Conservation (phyloP, 768 basidiomycete species). For the Termitomyces sp. region DNA sequence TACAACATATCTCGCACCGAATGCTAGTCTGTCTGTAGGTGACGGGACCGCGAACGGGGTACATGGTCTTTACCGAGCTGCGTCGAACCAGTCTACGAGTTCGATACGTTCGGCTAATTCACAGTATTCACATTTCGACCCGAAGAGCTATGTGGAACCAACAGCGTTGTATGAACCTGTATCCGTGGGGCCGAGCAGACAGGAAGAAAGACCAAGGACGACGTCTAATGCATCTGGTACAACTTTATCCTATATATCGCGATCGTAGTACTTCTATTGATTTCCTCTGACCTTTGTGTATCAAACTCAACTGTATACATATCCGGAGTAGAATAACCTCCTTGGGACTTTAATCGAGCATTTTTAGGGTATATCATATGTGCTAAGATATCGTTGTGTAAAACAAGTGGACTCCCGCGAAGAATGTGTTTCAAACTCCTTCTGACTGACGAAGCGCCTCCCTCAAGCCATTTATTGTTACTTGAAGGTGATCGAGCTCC, state of each 20-base stretch:
- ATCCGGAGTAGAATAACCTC: background rate
- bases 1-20: constrained; percentile 1
- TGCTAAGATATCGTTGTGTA: background rate
- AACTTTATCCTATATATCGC: constrained; percentile 6
- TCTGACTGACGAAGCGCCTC: background rate
- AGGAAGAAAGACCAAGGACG: background rate
- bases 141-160: constrained; percentile 12
- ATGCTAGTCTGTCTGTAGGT: background rate
- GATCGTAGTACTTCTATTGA: background rate
- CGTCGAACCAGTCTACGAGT: constrained; percentile 13
- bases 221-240: constrained; percentile 4
- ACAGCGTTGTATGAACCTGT: constrained; percentile 4
- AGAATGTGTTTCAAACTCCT: background rate
- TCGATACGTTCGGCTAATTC: constrained; percentile 12
- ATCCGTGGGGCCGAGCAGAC: background rate
- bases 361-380: background rate
- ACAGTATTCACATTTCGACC: constrained; percentile 12
- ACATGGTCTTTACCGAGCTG: constrained; percentile 6
- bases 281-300: background rate
- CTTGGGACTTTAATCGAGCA: background rate
- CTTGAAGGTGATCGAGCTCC: constrained; percentile 5
- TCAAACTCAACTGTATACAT: background rate
- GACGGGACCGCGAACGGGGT: background rate
- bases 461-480: constrained; percentile 1
- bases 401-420: background rate